Base-by-base conservation (phyloP, 805 yeast species). In the Metschnikowia koreensis region DNA sequence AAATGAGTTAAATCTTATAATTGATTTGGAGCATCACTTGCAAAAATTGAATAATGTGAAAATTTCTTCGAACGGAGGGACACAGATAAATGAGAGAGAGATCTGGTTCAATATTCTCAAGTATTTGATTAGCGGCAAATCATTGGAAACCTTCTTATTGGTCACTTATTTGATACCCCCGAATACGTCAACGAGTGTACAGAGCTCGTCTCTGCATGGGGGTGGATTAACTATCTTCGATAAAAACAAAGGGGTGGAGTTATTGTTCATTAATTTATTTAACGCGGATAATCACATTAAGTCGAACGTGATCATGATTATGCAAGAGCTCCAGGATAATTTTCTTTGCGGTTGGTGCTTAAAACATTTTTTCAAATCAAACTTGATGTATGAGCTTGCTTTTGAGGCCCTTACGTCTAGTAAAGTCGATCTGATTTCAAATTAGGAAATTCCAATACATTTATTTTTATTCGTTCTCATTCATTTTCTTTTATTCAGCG, bases 261-360 rank as follows among this genome's bases (percentile, higher is more conserved):
- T 73, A 22, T 53, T 76, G 22, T 59, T 74, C 38, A 57, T 75
- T 16, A 75, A 75, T 48, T 60, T 76, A 44, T 76, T 75, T 58
- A 74, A 76, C 55, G 64, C 59, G 39, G 77, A 75, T 48, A 65
- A 71, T 51, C 72, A 68, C 49, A 61, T 75, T 36, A 75, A 74
- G 57, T 60, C 70, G 11, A 73, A 70, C 50, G 61, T 75, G 9
- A 65, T 73, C 26, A 70, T 71, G 75, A 75, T 75, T 17, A 51
- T 75, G 42, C 76, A 73, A 52, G 79, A 75, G 60, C 62, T 75
- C 26, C 74, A 67, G 51, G 77, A 74, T 41, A 73, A 74, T 60
- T 69, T 69, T 46, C 58, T 75, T 27, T 74, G 79, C 55, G 77
- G 76, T 7, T 75, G 79, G 79, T 74, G 78, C 57, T 60, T 74